Evolutionary conservation across 2,329 filamentous ascomycete species (phyloP).

Genomic region (Hortaea sp.): DNA sequence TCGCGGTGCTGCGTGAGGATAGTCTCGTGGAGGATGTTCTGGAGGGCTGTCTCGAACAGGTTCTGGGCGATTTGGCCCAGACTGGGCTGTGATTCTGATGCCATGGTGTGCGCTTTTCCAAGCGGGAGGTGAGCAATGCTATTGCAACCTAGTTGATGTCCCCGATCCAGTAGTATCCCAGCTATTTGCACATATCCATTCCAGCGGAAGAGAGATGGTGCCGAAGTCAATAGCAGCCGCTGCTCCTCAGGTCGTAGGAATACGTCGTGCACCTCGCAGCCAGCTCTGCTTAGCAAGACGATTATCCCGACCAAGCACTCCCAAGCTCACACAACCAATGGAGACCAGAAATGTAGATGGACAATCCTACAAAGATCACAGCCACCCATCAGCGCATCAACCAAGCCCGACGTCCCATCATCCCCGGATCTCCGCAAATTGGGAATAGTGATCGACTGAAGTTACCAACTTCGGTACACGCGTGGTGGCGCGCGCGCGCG

Average conservation of each 20-base stretch:
- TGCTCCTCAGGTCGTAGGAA: too few relatives aligned
- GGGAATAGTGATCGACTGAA: not conserved
- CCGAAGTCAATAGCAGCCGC: too few relatives aligned
- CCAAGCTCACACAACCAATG: not conserved
- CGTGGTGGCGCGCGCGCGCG: not conserved
- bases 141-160: too few relatives aligned
- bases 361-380: too few relatives aligned
- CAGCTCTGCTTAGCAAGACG: not conserved
- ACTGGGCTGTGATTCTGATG: not conserved
- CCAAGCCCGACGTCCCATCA: not conserved
- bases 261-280: not conserved
- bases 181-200: not conserved
- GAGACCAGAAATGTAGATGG: too few relatives aligned
- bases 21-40: conserved; percentile 67
- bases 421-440: not conserved
- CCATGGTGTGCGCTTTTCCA: not conserved
- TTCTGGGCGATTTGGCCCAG: conserved; percentile 38
- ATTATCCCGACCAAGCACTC: not conserved
- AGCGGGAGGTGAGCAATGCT: too few relatives aligned
- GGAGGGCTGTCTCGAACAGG: conserved; percentile 64
- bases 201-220: too few relatives aligned
- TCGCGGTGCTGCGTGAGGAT: conserved; percentile 65
- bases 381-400: not conserved
- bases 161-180: not conserved
- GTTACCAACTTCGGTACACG: not conserved